These are phyloP conservation scores for Myrica gale DNA, from an alignment of 306 rosid genomes.

Conservation along the genomic window DNA sequence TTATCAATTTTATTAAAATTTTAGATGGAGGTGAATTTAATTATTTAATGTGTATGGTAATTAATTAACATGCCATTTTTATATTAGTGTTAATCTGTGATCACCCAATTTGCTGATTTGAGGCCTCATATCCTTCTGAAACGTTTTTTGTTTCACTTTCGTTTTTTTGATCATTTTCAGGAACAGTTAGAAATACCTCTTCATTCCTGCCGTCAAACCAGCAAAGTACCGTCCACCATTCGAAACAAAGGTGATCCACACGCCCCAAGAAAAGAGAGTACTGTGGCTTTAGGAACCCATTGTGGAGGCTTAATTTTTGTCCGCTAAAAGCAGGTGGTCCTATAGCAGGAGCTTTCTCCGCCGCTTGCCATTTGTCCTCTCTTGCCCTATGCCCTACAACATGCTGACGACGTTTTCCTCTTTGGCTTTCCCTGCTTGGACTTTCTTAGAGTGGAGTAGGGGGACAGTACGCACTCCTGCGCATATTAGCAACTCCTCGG, in stretches of 20 bases:
- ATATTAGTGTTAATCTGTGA: too few species aligned
- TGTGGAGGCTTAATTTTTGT: conserved; percentile 23
- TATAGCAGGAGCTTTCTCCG: conserved; percentile 47
- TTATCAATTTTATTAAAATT: too few species aligned
- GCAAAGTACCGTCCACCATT: background rate
- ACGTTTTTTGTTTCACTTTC: too few species aligned
- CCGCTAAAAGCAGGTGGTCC: conserved; percentile 63
- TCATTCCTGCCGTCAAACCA: too few species aligned
- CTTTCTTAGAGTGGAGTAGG: background rate
- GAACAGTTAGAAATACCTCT: too few species aligned
- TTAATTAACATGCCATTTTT: too few species aligned
- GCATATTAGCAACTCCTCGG: conserved; percentile 15
- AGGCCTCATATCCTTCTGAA: too few species aligned
- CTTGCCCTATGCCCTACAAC: conserved; percentile 36
- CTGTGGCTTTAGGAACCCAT: conserved; percentile 1
- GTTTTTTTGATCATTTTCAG: too few species aligned
- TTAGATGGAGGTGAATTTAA: too few species aligned
- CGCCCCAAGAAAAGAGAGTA: conserved; percentile 34
- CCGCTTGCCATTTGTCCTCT: conserved; percentile 51
- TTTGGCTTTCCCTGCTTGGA: conserved; percentile 18
- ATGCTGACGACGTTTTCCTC: conserved; percentile 29
- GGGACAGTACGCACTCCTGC: conserved; percentile 34
- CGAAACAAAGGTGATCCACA: background rate
- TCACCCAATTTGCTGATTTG: too few species aligned
- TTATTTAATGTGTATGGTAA: too few species aligned